These are phyloP conservation scores for Moesziomyces antarcticus DNA, from an alignment of 1,284 basidiomycete genomes.

Conservation along the genomic window DNA sequence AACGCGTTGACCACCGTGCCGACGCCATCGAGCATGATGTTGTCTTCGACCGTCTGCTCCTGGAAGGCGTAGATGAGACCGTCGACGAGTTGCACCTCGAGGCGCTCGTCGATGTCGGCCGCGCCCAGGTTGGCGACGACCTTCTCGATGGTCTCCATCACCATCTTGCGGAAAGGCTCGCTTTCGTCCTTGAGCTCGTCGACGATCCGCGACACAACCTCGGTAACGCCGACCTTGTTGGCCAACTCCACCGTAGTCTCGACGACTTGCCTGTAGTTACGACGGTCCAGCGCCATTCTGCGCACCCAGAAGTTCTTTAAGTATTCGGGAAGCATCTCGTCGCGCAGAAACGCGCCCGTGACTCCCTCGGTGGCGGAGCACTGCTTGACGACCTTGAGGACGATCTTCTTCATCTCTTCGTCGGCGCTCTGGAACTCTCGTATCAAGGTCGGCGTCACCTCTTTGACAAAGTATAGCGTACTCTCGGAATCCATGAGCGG, in stretches of 20 bases:
- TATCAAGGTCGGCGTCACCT: slow-evolving; percentile 74
- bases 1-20: slow-evolving; percentile 96
- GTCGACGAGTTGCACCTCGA: slow-evolving; percentile 93
- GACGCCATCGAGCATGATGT: slow-evolving; percentile 98
- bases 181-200: slow-evolving; percentile 86
- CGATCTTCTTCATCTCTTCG: slow-evolving; percentile 99
- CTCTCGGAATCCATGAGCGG: slow-evolving; percentile 97
- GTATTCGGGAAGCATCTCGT: slow-evolving; percentile 98
- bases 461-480: slow-evolving; percentile 67
- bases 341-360: slow-evolving; percentile 72
- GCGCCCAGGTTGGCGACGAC: slow-evolving; percentile 91
- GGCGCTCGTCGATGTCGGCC: slow-evolving; percentile 93
- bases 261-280: slow-evolving; percentile 96
- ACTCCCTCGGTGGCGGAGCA: slow-evolving; percentile 90
- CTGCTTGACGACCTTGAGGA: slow-evolving; percentile 98
- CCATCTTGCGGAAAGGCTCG: slow-evolving; percentile 99
- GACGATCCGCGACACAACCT: slow-evolving; percentile 93
- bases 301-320: slow-evolving; percentile 97
- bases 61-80: slow-evolving; percentile 99
- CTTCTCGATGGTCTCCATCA: slow-evolving; percentile 99
- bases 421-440: slow-evolving; percentile 99
- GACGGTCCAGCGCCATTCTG: slow-evolving; percentile 93
- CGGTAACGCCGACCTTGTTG: slow-evolving; percentile 93
- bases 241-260: slow-evolving; percentile 98
- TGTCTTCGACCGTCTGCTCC: slow-evolving; percentile 98